Evolutionary conservation across 2,329 filamentous ascomycete genomes (phyloP), one percentile per base, ranked within the genome.

Genomic region (Hansfordia pulvinata): DNA sequence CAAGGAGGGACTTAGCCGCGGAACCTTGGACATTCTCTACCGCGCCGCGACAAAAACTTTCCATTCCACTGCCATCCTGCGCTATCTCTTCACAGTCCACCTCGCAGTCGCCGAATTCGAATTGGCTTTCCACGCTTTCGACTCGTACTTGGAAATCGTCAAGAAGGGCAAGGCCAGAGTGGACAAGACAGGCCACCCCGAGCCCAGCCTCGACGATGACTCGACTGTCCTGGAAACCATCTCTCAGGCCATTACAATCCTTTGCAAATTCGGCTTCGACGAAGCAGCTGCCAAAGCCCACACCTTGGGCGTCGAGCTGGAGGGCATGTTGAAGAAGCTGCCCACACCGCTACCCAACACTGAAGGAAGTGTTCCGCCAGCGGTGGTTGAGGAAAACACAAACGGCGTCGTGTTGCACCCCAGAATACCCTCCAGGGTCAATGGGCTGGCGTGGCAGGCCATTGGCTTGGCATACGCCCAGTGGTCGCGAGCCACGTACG

Each of bases 1-100:
- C 7, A 80, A 84, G 40, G 73, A 77, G 43, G 71, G 66, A 13
- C 58, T 88, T 11, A 80, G 80, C 35, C 73, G 78, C 28, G 75
- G 75, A 26, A 74, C 92, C 17, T 66, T 98, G 20, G 86, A 90
- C 50, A 81, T 85, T 16, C 63, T 98, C 6, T 98, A 96, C 51
- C 78, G 79, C 20, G 83, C 86, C 13, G 83, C 88, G 6, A 84
- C 80, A 8, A 93, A 90, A 51, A 93, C 86, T 0, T 98, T 90
- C 44, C 90, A 98, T 52, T 98, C 90, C 2, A 93, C 88, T 2
- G 62, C 84, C 8, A 81, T 96, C 34, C 58, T 98, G 17, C 69
- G 88, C 31, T 72, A 86, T 41, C 63, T 98, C 1, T 96, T 96
- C 46, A 77, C 74, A 8, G 78, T 93, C 2, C 90, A 98, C 49